Base-by-base conservation (phyloP, 805 yeast species). In the Cyberlindnera euphorbiae region DNA sequence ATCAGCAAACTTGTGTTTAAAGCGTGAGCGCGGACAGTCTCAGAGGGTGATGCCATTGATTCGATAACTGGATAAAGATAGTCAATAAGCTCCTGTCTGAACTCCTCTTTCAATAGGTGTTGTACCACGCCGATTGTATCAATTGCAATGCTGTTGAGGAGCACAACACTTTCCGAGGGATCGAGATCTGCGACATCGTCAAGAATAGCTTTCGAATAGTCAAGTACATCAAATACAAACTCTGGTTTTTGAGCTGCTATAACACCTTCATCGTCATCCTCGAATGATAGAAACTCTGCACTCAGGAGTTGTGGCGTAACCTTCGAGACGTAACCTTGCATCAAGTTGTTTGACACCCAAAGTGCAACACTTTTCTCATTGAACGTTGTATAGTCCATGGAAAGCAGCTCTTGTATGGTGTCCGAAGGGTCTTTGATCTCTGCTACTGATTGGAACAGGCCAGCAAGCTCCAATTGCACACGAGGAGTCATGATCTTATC, bases 41-140 rank as follows among this genome's bases (percentile, higher is more conserved):
- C 56, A 45, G 74, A 59, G 13, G 70, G 43, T 6, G 78, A 75
- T 0, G 95, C 87, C 25, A 90, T 60, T 26, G 77, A 71, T 33
- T 85, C 88, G 17, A 89, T 67, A 1, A 88, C 69, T 0, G 90
- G 82, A 47, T 77, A 85, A 7, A 93, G 55, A 38, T 72, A 68
- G 42, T 86, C 94, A 42, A 85, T 73, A 22, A 90, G 58, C 39
- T 82, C 82, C 13, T 65, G 64, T 27, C 69, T 49, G 18, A 52
- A 46, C 4, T 50, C 55, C 14, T 44, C 37, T 22, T 39, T 18
- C 28, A 67, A 31, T 5, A 54, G 38, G 10, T 41, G 43, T n/a
- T 63, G 56, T 4, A 56, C 53, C 12, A 46, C 41, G 1, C 59
- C 57, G 26, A 79, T 64, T 0, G 78, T 50, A 33, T 68, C 69